These are phyloP conservation scores for Tylopilus rubrobrunneus DNA, from an alignment of 768 basidiomycete genomes.

Conservation along the genomic window DNA sequence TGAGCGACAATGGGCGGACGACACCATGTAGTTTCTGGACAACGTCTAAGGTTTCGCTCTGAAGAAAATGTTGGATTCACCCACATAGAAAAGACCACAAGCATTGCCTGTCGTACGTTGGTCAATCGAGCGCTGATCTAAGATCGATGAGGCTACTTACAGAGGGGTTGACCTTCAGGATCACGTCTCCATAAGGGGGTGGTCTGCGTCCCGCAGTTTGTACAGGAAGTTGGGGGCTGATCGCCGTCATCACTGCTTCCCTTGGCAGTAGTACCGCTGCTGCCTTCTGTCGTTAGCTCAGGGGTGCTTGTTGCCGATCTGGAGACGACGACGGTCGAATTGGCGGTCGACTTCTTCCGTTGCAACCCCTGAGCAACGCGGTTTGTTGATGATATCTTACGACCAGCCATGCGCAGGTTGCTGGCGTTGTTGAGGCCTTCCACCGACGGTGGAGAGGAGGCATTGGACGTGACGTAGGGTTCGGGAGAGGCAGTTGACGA, in stretches of 20 bases:
- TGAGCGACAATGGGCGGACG: constrained; percentile 87
- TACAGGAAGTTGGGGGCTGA: constrained; percentile 76
- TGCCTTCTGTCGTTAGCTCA: constrained; percentile 41
- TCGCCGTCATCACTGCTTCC: constrained; percentile 63
- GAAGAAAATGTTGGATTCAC: constrained; percentile 30
- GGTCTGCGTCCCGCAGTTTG: constrained; percentile 94
- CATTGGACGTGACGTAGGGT: constrained; percentile 62
- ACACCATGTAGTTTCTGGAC: constrained; percentile 92
- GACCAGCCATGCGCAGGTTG: constrained; percentile 31
- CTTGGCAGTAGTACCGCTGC: constrained; percentile 31
- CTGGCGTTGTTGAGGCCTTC: constrained; percentile 41
- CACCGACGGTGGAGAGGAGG: constrained; percentile 68
- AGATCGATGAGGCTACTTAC: constrained; percentile 41
- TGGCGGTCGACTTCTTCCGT: constrained; percentile 46
- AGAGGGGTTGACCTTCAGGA: constrained; percentile 89
- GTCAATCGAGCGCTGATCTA: constrained; percentile 16
- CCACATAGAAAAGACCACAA: constrained; percentile 89
- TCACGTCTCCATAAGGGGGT: constrained; percentile 92
- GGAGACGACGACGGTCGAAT: constrained; percentile 26
- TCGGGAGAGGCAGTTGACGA: constrained; percentile 76
- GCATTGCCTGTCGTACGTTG: constrained; percentile 60
- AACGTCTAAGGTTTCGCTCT: constrained; percentile 10
- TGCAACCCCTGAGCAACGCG: constrained; percentile 54
- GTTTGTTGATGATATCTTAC: constrained; percentile 67
- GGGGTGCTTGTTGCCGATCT: constrained; percentile 67